Percentiles rank a stretch among this genome's conserved stretches.
Conservation (phyloP, 257 asterid genomes). For the Capsicum baccatum region DNA sequence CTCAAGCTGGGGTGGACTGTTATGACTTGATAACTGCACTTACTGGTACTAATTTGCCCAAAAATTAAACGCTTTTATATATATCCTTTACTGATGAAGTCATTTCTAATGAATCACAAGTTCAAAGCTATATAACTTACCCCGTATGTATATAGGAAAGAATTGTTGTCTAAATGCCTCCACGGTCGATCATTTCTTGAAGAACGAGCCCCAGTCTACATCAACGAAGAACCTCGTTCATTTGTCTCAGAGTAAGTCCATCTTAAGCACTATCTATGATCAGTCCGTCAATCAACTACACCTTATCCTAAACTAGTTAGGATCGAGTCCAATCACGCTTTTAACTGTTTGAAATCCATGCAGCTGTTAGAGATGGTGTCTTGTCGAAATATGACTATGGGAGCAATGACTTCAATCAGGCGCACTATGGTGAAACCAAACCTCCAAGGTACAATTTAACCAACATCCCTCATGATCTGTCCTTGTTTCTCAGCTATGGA, state of each 20-base stretch:
- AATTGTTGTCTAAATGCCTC: slow-evolving; percentile 84
- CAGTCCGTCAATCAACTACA: not conserved
- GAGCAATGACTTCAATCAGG: slow-evolving; percentile 49
- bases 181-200: slow-evolving; percentile 56
- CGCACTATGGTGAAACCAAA: slow-evolving; percentile 60
- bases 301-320: not conserved
- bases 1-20: slow-evolving; percentile 61
- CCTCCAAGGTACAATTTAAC: slow-evolving; percentile 70
- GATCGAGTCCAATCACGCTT: not conserved
- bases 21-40: slow-evolving; percentile 64
- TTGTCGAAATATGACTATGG: slow-evolving; percentile 77
- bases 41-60: slow-evolving; percentile 52
- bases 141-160: slow-evolving; percentile 47
- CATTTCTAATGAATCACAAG: not conserved
- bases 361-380: slow-evolving; percentile 73
- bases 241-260: slow-evolving; percentile 78
- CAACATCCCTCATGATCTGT: slow-evolving; percentile 70
- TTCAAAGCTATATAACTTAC: not conserved
- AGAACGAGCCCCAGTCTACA: slow-evolving; percentile 83
- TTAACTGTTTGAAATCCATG: not conserved
- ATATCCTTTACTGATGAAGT: not conserved
- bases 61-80: not conserved
- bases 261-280: too few species aligned
- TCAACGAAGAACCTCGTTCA: slow-evolving; percentile 85
- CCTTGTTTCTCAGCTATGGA: slow-evolving; percentile 81